Evolutionary conservation across 345 rosid species (phyloP).

Genomic region (Pugionium cornutum): DNA sequence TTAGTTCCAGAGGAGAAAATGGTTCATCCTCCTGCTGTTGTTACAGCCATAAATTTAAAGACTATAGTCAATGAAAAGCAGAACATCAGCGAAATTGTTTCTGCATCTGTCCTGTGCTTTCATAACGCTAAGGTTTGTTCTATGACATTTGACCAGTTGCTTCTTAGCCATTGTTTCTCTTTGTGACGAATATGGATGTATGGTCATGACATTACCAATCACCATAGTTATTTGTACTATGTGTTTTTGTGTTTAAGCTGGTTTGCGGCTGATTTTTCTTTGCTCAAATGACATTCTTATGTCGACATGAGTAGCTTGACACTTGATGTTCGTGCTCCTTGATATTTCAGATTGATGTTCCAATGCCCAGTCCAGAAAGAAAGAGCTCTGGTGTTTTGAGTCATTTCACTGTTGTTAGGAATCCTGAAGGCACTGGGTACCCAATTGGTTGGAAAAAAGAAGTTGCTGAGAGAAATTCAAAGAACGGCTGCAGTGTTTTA

Average conservation of each 20-base stretch:
- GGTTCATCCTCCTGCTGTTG: slow-evolving; percentile 84
- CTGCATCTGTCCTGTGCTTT: slow-evolving; percentile 89
- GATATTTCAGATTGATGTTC: slow-evolving; percentile 78
- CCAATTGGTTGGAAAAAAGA: slow-evolving; percentile 97
- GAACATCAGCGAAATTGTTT: slow-evolving; percentile 79
- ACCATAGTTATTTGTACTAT: slow-evolving; percentile 11
- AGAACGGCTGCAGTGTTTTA: slow-evolving; percentile 75
- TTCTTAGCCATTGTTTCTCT: slow-evolving; percentile 33
- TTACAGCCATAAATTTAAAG: slow-evolving; percentile 88
- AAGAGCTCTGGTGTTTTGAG: slow-evolving; percentile 75
- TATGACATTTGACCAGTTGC: slow-evolving; percentile 25
- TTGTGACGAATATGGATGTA: slow-evolving; percentile 18
- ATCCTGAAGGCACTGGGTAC: slow-evolving; percentile 85
- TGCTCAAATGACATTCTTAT: slow-evolving; percentile 24
- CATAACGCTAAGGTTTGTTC: slow-evolving; percentile 90
- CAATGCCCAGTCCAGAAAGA: slow-evolving; percentile 89
- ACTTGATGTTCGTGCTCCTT: slow-evolving; percentile 31
- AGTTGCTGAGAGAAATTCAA: slow-evolving; percentile 74
- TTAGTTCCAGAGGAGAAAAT: slow-evolving; percentile 48
- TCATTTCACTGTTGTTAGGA: slow-evolving; percentile 87
- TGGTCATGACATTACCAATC: slow-evolving; percentile 13
- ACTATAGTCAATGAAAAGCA: slow-evolving; percentile 79
- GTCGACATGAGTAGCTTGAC: slow-evolving; percentile 17
- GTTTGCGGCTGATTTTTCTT: slow-evolving; percentile 9
- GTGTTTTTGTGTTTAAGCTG: slow-evolving; percentile 2